Percentiles rank a stretch among this genome's conserved stretches.
Conservation (phyloP, 306 rosid species). For the Ammopiptanthus mongolicus region DNA sequence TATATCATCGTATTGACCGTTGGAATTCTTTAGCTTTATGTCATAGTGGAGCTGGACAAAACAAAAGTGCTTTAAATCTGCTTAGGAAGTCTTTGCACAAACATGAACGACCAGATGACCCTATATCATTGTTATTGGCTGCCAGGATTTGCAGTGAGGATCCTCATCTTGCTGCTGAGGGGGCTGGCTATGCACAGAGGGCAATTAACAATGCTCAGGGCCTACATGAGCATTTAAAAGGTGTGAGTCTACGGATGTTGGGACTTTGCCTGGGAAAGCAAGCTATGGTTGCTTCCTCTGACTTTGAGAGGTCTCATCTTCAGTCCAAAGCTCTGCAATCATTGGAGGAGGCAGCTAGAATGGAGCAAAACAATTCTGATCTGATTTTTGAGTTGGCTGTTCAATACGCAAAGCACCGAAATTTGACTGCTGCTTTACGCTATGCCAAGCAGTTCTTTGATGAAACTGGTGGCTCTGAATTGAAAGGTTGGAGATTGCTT, state of each 20-base stretch:
- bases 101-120: slow-evolving; percentile 80
- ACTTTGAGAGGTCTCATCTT: slow-evolving; percentile 18
- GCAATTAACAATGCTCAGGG: slow-evolving; percentile 49
- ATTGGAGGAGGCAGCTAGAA: neutral
- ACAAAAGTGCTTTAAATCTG: slow-evolving; percentile 58
- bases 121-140: slow-evolving; percentile 66
- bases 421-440: slow-evolving; percentile 67
- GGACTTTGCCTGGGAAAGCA: slow-evolving; percentile 84
- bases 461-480: slow-evolving; percentile 79
- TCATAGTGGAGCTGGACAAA: slow-evolving; percentile 70
- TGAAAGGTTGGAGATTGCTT: slow-evolving; percentile 88
- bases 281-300: slow-evolving; percentile 58
- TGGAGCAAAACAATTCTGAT: slow-evolving; percentile 43
- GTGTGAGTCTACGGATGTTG: slow-evolving; percentile 68
- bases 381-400: slow-evolving; percentile 75
- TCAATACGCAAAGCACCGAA: slow-evolving; percentile 72
- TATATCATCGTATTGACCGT: slow-evolving; percentile 77
- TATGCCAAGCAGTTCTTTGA: slow-evolving; percentile 70
- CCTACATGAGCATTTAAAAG: slow-evolving; percentile 61
- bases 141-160: slow-evolving; percentile 82
- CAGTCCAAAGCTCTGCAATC: slow-evolving; percentile 20
- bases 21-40: slow-evolving; percentile 91
- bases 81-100: slow-evolving; percentile 78
- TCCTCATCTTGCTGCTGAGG: slow-evolving; percentile 72
- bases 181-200: slow-evolving; percentile 65